A percentile compares a stretch with the other conserved stretches of the same genome.
Evolutionary conservation across 2,329 filamentous ascomycete genomes (phyloP).

Genomic region (Phyllachora maydis): DNA sequence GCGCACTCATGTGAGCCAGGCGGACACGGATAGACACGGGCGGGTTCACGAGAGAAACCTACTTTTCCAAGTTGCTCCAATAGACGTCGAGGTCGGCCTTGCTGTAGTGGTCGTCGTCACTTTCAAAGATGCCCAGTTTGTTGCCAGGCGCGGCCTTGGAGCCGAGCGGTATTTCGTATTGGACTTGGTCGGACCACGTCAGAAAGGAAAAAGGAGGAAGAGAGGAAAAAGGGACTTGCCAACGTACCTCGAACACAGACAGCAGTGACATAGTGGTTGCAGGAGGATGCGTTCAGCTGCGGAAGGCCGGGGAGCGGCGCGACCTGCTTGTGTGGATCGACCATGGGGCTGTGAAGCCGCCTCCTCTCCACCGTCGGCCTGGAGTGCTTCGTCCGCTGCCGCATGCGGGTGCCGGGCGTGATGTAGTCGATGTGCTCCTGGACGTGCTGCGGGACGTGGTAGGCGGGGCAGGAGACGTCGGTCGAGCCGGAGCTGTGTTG

Average conservation of each 20-base stretch:
- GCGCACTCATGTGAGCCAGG: not conserved
- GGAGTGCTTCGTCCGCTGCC: not conserved
- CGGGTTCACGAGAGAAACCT: not conserved
- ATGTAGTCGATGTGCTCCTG: conserved; percentile 31
- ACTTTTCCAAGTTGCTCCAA: conserved; percentile 4
- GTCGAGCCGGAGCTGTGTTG: not conserved
- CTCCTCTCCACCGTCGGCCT: not conserved
- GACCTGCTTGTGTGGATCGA: conserved; percentile 1
- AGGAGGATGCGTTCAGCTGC: not conserved
- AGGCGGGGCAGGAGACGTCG: conserved; percentile 5
- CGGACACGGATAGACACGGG: too few relatives aligned
- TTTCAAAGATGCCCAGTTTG: conserved; percentile 5
- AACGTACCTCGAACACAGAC: not conserved
- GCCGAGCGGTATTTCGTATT: conserved; percentile 4
- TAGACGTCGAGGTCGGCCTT: conserved; percentile 4
- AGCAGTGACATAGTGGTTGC: not conserved
- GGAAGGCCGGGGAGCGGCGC: not conserved
- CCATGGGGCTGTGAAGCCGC: too few relatives aligned
- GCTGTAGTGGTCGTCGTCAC: conserved; percentile 3
- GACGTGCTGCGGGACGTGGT: conserved; percentile 24
- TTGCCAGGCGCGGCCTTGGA: conserved; percentile 3
- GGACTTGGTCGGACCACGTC: not conserved
- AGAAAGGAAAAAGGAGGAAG: not conserved
- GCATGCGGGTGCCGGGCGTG: conserved; percentile 29
- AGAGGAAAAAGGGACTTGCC: too few relatives aligned